Base-by-base conservation (phyloP, 495 filamentous ascomycete species). In the Penicillium paradoxum region DNA sequence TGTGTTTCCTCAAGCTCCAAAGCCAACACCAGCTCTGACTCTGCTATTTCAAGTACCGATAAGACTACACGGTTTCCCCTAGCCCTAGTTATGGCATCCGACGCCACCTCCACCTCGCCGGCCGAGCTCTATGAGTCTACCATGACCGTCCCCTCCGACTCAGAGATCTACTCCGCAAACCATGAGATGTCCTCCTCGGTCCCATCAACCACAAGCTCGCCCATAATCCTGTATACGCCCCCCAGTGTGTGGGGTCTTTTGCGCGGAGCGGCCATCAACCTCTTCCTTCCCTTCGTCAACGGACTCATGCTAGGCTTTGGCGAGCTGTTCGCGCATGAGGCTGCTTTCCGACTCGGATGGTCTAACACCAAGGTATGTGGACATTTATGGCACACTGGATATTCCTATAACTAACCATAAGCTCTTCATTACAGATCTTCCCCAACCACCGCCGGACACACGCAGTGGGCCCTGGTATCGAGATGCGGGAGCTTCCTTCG, bases 271-370 rank as follows among this genome's bases (percentile, higher is more conserved):
- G 90, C 90, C 4, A 97, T 99, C 71, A 99, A 99, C 67, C 74
- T 99, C 7, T 53, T 99, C 0, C 75, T 99, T 3, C 93, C 93
- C 0, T 99, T 99, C 56, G 83, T 99, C 60, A 99, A 99, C 70
- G 93, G 93, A 18, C 78, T 99, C 72, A 99, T 99, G 93, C 73
- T 99, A 49, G 93, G 93, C 5, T 96, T 99, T 63, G 93, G 93
- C 19, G 93, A 99, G 72, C 74, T 99, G 33, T 86, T 97, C 66
- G 93, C 93, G 48, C 91, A 99, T 66, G 93, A 99, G 73, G 82
- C 88, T 10, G 93, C 93, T 11, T 98, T 91, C 64, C 78, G 90
- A 57, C 75, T 96, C 49, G 93, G 93, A 40, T 98, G 93, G 93
- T 83, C 87, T 36, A 84, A 85, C 44, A 97, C 93, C 56, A 91